phyloP scores from a whole-genome alignment of 2,329 filamentous ascomycete genomes.

The Penicillium sp. region DNA sequence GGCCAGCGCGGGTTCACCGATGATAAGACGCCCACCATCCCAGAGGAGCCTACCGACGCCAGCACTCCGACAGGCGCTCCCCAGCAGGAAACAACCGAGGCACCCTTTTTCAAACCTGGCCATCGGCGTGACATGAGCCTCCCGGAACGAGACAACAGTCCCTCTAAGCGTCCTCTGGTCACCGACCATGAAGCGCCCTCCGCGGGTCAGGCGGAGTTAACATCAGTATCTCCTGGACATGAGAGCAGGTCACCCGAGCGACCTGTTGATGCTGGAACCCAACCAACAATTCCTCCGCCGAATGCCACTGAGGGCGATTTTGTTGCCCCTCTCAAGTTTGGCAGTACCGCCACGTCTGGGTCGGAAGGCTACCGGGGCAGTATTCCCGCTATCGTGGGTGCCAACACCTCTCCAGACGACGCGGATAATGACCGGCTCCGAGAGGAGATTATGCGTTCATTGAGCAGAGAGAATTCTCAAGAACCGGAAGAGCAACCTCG shows the following conservation, averaged over 20 bases:
- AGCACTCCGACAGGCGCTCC: conserved; percentile 27
- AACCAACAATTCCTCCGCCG: conserved; percentile 10
- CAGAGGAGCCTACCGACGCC: conserved; percentile 54
- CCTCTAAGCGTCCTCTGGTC: conserved; percentile 62
- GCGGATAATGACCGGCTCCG: conserved; percentile 50
- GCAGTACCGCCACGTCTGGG: conserved; percentile 23
- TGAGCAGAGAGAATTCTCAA: conserved; percentile 45
- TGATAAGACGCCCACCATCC: conserved; percentile 57
- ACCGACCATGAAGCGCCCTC: conserved; percentile 47
- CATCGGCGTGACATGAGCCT: conserved; percentile 63
- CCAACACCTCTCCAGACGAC: conserved; percentile 42
- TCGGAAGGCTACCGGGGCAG: conserved; percentile 20
- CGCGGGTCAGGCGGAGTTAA: conserved; percentile 51
- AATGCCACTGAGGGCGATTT: conserved; percentile 21
- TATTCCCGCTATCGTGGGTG: conserved; percentile 40
- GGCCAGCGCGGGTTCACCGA: conserved; percentile 42
- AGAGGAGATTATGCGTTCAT: conserved; percentile 53
- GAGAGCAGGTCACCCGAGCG: conserved; percentile 16
- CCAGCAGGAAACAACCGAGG: conserved; percentile 21
- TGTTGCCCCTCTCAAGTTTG: conserved; percentile 41
- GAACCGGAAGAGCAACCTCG: conserved; percentile 30
- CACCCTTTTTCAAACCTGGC: conserved; percentile 53
- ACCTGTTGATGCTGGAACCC: conserved; percentile 8
- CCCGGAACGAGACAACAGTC: conserved; percentile 63
- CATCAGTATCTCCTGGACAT: conserved; percentile 39